Percentiles rank a stretch among this genome's conserved stretches.
These are phyloP conservation scores for Ormosia emarginata DNA, from an alignment of 306 rosid genomes.

Conservation along the genomic window DNA sequence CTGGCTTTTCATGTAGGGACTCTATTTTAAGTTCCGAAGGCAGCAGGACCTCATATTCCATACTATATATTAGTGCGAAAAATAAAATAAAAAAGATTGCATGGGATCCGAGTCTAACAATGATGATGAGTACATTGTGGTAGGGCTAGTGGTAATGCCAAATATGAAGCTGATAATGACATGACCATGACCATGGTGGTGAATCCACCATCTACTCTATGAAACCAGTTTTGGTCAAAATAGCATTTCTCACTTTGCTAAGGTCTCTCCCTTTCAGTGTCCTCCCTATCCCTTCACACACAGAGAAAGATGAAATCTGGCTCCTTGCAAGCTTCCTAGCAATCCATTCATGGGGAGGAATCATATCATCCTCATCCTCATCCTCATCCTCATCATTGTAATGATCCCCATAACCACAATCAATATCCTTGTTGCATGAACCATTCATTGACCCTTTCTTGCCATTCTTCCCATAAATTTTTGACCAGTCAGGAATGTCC, in stretches of 20 bases:
- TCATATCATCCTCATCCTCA: slow-evolving; percentile 42
- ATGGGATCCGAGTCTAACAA: slow-evolving; percentile 11
- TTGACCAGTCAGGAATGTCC: slow-evolving; percentile 70
- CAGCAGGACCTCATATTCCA: slow-evolving; percentile 12
- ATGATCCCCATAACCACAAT: neutral
- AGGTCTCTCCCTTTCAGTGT: slow-evolving; percentile 87
- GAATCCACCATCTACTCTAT: slow-evolving; percentile 40
- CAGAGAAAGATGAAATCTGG: slow-evolving; percentile 75
- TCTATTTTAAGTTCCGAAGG: neutral
- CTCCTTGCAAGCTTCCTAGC: slow-evolving; percentile 82
- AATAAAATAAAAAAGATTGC: slow-evolving; percentile 5
- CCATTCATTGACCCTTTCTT: slow-evolving; percentile 2
- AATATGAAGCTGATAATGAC: slow-evolving; percentile 4
- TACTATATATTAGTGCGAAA: neutral
- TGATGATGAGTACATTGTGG: slow-evolving; percentile 10
- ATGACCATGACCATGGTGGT: neutral
- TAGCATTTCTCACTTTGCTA: slow-evolving; percentile 68
- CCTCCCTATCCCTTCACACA: slow-evolving; percentile 79
- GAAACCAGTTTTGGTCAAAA: slow-evolving; percentile 80
- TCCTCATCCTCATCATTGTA: slow-evolving; percentile 22
- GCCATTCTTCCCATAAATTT: slow-evolving; percentile 52
- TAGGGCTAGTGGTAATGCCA: slow-evolving; percentile 9
- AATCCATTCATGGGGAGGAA: slow-evolving; percentile 93
- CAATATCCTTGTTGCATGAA: neutral
- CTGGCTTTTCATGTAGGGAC: slow-evolving; percentile 26